Base-by-base conservation (phyloP, 768 basidiomycete species). In the Rhodotorula taiwanensis region DNA sequence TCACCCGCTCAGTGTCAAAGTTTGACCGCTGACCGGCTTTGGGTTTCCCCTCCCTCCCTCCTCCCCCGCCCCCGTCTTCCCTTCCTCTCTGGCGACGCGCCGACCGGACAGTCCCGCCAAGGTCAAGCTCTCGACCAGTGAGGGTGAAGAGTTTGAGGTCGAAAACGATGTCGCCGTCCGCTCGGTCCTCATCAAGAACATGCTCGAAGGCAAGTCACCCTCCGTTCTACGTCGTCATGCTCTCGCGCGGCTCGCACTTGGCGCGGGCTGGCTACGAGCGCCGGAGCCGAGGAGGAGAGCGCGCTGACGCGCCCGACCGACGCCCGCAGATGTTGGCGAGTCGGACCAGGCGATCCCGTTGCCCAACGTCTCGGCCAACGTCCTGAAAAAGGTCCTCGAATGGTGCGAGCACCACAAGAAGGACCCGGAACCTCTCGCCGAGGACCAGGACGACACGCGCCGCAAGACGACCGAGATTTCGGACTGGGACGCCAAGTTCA, bases 401-500 rank as follows among this genome's bases (percentile, higher is more conserved):
- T 99, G 95, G 82, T 98, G 95, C 83, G 93, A 97, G 74, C 93
- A 98, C 78, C 95, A 99, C 79, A 87, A 89, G 72, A 87, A 87
- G 70, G 95, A 99, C 77, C 91, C 93, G n/a, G 82, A 97, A 44
- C 95, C 95, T 23, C 80, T 86, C 44, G 81, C 86, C 15, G 89
- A 91, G 69, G 79, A 85, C 49, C 86, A 89, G 72, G 94, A 98
- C 64, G 95, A 98, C 78, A 88, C 88, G 8, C 86, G 94, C 79
- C 92, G 94, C 78, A 87, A 92, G 76, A 93, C 91, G n/a, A 92
- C 92, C 21, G 94, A 98, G 71, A 98, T 99, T 77, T 86, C 85
- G 68, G 95, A 99, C 75, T 99, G 95, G 95, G 95, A 99, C 78
- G 88, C 93, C 75, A 95, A 95, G 79, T 64, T 93, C 76, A 93